Percentiles rank a stretch among this genome's conserved stretches.
These are phyloP conservation scores for Coemansia sp. DNA, from an alignment of 192 early-diverging fungal species.

Conservation along the genomic window DNA sequence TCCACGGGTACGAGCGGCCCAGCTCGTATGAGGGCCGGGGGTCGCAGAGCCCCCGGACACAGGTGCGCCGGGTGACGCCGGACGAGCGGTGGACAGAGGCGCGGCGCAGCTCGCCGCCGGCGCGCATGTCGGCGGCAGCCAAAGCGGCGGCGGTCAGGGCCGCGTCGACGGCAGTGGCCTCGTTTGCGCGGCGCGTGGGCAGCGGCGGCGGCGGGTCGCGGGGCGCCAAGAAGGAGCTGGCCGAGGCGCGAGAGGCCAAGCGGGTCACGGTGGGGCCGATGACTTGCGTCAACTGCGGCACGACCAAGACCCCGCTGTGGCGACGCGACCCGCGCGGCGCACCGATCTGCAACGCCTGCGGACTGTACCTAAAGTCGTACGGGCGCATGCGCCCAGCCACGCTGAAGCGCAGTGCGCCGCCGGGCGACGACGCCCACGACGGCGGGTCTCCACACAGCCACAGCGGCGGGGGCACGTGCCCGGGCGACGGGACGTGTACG, in stretches of 20 bases:
- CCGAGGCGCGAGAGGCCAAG: neutral
- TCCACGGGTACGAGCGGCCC: too few species aligned
- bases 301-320: conserved; percentile 76
- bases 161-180: conserved; percentile 20
- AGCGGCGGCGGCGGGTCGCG: neutral
- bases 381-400: conserved; percentile 47
- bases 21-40: too few species aligned
- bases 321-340: conserved; percentile 64
- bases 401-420: conserved; percentile 33
- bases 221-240: too few species aligned
- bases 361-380: conserved; percentile 49
- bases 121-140: conserved; percentile 40
- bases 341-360: conserved; percentile 79
- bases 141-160: conserved; percentile 40
- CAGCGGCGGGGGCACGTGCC: conserved; percentile 54
- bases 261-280: conserved; percentile 25
- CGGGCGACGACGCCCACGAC: neutral
- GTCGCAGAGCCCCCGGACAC: too few species aligned
- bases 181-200: conserved; percentile 3
- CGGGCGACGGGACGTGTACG: conserved; percentile 71
- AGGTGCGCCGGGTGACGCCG: neutral
- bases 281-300: conserved; percentile 70
- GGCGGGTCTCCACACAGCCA: neutral
- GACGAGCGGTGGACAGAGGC: conserved; percentile 18
- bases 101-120: conserved; percentile 20